Conservation (phyloP, 345 rosid species). For the Nephelium lappaceum region DNA sequence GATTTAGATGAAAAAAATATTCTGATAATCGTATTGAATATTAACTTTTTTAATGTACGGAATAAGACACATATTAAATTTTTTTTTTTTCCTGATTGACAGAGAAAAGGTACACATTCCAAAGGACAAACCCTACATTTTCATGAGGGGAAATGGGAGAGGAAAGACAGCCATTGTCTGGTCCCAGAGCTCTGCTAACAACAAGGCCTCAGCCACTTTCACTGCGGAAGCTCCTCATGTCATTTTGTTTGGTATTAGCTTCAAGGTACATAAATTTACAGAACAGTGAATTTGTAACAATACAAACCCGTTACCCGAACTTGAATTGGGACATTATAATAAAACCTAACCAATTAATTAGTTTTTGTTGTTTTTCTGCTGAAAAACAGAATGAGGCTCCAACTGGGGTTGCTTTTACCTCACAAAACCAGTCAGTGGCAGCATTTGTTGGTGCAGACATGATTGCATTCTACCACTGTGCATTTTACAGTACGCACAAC, state of each 20-base stretch:
- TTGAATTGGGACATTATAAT: neutral
- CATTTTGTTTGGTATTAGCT: constrained; percentile 80
- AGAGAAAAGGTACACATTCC: constrained; percentile 85
- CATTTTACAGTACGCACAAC: constrained; percentile 86
- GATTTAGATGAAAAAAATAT: too few species aligned
- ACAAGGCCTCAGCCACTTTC: constrained; percentile 79
- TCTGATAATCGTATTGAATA: too few species aligned
- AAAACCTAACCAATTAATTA: neutral
- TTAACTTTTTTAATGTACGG: too few species aligned
- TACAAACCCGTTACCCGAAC: neutral
- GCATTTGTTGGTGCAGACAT: constrained; percentile 80
- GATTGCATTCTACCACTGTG: constrained; percentile 87
- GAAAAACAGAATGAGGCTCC: constrained; percentile 82
- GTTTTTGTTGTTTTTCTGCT: neutral
- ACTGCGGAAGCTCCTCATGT: constrained; percentile 64
- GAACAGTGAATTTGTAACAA: neutral
- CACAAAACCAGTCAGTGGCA: constrained; percentile 95
- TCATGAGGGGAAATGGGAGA: constrained; percentile 94
- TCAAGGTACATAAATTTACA: constrained; percentile 48
- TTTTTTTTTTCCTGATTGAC: constrained; percentile 1
- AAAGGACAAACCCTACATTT: constrained; percentile 66
- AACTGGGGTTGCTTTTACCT: constrained; percentile 79
- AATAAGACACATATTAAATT: too few species aligned
- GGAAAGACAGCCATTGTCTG: constrained; percentile 69
- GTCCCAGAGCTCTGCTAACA: constrained; percentile 57